Conservation (phyloP, 805 yeast genomes). For the Pichia cabralensis region DNA sequence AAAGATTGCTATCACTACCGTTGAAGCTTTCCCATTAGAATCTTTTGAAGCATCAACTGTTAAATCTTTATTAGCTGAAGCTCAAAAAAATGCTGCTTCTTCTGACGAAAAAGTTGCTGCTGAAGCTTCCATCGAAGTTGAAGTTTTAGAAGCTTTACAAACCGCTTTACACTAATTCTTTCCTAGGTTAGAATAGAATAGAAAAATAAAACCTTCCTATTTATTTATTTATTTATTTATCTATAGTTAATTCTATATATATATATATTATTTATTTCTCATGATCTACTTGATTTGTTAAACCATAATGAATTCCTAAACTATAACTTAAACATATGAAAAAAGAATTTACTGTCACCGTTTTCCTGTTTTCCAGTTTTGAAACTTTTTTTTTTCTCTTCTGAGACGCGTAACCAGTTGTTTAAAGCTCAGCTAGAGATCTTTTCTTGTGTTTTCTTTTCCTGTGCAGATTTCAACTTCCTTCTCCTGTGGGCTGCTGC, state of each 20-base stretch:
- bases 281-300: conserved; percentile 10
- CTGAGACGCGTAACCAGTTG: too few species aligned
- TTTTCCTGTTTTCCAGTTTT: too few species aligned
- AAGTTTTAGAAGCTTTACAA: conserved; percentile 90
- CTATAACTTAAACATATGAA: too few species aligned
- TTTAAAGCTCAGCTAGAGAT: too few species aligned
- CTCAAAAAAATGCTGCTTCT: conserved; percentile 81
- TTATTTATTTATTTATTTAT: conserved; percentile 6
- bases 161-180: conserved; percentile 36
- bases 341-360: too few species aligned
- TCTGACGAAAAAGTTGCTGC: conserved; percentile 85
- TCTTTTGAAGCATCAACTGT: conserved; percentile 74
- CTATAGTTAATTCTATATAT: too few species aligned
- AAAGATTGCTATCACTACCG: conserved; percentile 78
- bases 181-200: background rate
- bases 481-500: too few species aligned
- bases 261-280: conserved; percentile 10
- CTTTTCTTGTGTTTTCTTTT: too few species aligned
- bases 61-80: conserved; percentile 77
- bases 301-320: too few species aligned
- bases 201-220: background rate
- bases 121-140: conserved; percentile 91
- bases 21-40: conserved; percentile 90
- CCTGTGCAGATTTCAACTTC: too few species aligned
- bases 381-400: too few species aligned